phyloP scores from a whole-genome alignment of 768 basidiomycete genomes.

The Lanmaoa pseudosensibilis region DNA sequence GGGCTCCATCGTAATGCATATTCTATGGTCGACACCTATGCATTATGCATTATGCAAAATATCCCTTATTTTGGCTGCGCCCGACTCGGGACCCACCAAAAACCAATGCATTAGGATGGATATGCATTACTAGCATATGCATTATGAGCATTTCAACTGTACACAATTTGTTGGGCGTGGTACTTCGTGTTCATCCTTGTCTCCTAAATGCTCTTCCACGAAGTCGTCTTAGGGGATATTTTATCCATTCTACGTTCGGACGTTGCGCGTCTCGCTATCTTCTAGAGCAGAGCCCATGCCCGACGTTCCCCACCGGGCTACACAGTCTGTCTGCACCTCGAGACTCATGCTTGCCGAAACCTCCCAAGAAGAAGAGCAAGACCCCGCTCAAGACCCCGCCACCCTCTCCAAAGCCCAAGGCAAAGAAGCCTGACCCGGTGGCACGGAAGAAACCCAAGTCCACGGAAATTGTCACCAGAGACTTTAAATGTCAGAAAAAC shows the following conservation, averaged over 20 bases:
- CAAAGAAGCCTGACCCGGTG: background rate
- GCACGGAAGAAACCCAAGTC: constrained; percentile 10
- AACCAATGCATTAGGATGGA: background rate
- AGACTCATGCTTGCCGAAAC: background rate
- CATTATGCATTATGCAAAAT: no score
- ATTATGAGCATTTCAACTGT: background rate
- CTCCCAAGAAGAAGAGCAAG: constrained; percentile 2
- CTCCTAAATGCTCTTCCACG: no score
- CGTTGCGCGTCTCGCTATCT: constrained; percentile 7
- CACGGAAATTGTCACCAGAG: background rate
- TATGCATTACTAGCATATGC: background rate
- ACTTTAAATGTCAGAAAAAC: background rate
- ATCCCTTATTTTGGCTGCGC: background rate
- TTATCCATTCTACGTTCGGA: constrained; percentile 11
- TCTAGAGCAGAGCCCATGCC: background rate
- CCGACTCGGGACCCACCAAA: background rate
- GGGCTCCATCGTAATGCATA: no score
- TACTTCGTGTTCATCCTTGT: no score
- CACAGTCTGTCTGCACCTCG: background rate
- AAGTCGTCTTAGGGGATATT: no score
- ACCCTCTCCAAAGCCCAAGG: background rate
- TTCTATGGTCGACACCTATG: no score
- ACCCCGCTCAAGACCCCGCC: background rate
- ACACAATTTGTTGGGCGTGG: no score
- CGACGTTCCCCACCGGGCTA: background rate